Evolutionary conservation across 2,329 filamentous ascomycete species (phyloP).

Genomic region (Chaetomiaceae sp.): DNA sequence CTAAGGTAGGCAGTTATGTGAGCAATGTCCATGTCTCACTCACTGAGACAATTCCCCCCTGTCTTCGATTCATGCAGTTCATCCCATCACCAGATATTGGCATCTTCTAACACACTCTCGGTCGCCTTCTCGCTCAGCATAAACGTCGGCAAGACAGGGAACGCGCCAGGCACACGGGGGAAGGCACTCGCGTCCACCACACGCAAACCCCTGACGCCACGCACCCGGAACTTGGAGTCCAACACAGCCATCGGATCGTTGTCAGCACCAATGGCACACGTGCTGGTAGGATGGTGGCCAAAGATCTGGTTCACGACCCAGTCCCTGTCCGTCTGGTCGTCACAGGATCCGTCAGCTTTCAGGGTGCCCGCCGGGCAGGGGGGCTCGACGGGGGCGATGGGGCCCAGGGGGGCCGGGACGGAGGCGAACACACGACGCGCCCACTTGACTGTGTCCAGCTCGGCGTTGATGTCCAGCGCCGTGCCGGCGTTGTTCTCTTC

Average conservation of each 20-base stretch:
- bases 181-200: constrained; percentile 60
- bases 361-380: constrained; percentile 17
- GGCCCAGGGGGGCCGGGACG: constrained; percentile 21
- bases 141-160: constrained; percentile 48
- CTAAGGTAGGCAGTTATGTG: no score
- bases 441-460: constrained; percentile 21
- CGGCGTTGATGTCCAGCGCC: constrained; percentile 20
- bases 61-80: no score
- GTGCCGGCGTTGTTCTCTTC: constrained; percentile 9
- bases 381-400: constrained; percentile 24
- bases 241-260: constrained; percentile 53
- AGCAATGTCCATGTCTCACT: no score
- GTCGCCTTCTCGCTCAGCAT: constrained; percentile 54
- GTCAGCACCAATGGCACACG: constrained; percentile 52
- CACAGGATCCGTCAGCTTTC: constrained; percentile 20
- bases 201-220: constrained; percentile 49
- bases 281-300: constrained; percentile 55
- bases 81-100: not conserved
- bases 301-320: constrained; percentile 42
- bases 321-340: constrained; percentile 37
- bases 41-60: no score
- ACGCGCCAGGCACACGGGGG: constrained; percentile 41
- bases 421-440: constrained; percentile 19
- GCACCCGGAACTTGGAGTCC: constrained; percentile 53
- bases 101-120: not conserved